phyloP scores from a whole-genome alignment of 2,329 filamentous ascomycete genomes.

The Trichothecium roseum region DNA sequence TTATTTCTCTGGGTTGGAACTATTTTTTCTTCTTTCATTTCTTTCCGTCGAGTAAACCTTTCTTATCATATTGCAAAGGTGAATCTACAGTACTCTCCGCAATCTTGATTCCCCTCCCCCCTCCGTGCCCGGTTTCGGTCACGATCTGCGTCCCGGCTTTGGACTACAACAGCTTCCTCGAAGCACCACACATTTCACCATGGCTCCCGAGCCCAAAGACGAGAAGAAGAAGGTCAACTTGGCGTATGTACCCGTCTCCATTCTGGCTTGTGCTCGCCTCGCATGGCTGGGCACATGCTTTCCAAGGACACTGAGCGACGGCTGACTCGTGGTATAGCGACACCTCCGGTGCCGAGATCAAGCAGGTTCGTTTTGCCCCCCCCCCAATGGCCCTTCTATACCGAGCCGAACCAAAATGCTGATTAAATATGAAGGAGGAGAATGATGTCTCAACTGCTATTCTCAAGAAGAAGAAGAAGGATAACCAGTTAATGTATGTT shows the following conservation, averaged over 20 bases:
- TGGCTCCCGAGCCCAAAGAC: slow-evolving; percentile 59
- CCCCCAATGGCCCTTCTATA: slow-evolving; percentile 4
- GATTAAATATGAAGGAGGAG: slow-evolving; percentile 46
- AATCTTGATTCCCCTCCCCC: slow-evolving; percentile 4
- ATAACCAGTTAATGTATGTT: slow-evolving; percentile 90
- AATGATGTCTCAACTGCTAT: slow-evolving; percentile 90
- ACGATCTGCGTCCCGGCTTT: slow-evolving; percentile 12
- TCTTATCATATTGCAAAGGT: slow-evolving; percentile 4
- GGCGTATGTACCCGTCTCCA: slow-evolving; percentile 45
- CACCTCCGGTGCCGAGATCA: slow-evolving; percentile 78
- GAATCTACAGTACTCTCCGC: neutral
- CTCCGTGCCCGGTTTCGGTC: slow-evolving; percentile 8
- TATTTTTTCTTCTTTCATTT: slow-evolving; percentile 3
- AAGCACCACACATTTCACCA: slow-evolving; percentile 34
- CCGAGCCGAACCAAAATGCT: slow-evolving; percentile 12
- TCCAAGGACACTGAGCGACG: slow-evolving; percentile 1
- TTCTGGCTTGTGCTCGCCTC: neutral
- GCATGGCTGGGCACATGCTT: neutral
- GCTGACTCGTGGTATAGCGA: slow-evolving; percentile 52
- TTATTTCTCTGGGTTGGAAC: slow-evolving; percentile 11
- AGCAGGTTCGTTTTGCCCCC: slow-evolving; percentile 51
- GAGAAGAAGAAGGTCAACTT: slow-evolving; percentile 78
- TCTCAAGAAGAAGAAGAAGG: slow-evolving; percentile 99
- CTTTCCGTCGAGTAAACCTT: no score
- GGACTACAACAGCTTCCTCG: slow-evolving; percentile 15